Base-by-base conservation (phyloP, 345 rosid genomes). In the Acer yangbiense region DNA sequence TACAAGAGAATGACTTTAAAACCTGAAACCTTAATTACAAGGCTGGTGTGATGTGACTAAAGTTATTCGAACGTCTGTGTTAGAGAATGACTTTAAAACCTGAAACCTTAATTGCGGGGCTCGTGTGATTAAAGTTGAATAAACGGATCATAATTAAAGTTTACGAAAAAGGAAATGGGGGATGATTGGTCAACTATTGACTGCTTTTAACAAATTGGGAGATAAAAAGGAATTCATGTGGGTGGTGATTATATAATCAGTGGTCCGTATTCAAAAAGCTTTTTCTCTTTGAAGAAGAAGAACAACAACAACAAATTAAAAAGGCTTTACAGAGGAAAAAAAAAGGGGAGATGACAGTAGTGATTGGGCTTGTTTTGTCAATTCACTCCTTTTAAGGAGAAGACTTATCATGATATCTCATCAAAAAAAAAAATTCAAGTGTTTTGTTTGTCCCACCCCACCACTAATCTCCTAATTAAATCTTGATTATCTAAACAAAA, bases 311-410 rank as follows among this genome's bases (percentile, higher is more conserved):
- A 52, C 54, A 72, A 27, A 32, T 44, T 63, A 72, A 27, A 60
- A 35, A 1, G 16, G 35, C 78, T 76, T 76, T 66, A 55, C 57
- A 67, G 41, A 27, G 20, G 32, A 29, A 29, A 29, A 29, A 29
- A 29, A 29, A 29, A 29, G 32, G 32, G 32, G 32, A 2, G 32
- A 29, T 29, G 32, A 29, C 10, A 21, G 50, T 58, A 5, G 39
- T 25, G 44, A 16, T 21, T 63, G 25, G 62, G 55, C 66, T 71
- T 84, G 79, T 81, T 77, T 78, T 76, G 85, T 89, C 89, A 81
- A 87, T 63, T 87, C 87, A 78, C 89, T 71, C 29, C 90, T 89
- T 89, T 89, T 81, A 69, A 89, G 89, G 60, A 77, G 79, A 75
- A 69, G 50, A 46, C 76, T 69, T 9, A 29, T 60, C 60, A 67